A percentile compares a stretch with the other conserved stretches of the same genome.
phyloP scores from a whole-genome alignment of 768 basidiomycete genomes.

The Russula griseocarnosa region DNA sequence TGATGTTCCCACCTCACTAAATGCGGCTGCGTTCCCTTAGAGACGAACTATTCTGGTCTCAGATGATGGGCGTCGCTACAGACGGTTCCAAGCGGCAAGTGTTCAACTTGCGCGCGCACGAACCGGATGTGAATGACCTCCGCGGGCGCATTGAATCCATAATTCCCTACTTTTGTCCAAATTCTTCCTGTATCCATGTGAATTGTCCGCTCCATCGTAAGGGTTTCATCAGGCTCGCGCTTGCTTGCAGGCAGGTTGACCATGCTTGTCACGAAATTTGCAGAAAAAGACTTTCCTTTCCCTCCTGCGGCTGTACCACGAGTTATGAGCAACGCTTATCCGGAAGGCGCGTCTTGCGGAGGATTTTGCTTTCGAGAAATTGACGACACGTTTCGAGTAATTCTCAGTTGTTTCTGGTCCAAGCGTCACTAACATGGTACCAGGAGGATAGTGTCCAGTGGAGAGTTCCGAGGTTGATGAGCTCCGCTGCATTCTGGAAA shows the following conservation, averaged over 20 bases:
- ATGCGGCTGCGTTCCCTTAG: neutral
- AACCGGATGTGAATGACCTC: conserved; percentile 28
- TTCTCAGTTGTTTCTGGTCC: neutral
- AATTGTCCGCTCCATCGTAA: conserved; percentile 18
- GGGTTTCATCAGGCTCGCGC: neutral
- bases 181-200: conserved; percentile 23
- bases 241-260: neutral
- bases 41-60: conserved; percentile 19
- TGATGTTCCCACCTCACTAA: neutral
- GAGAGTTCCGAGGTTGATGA: conserved; percentile 15
- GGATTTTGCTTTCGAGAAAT: conserved; percentile 13
- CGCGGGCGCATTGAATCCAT: conserved; percentile 31
- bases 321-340: conserved; percentile 11
- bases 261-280: neutral
- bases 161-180: conserved; percentile 30
- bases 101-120: conserved; percentile 25
- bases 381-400: conserved; percentile 6
- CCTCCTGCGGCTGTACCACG: conserved; percentile 13
- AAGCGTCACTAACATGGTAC: neutral
- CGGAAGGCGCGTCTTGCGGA: conserved; percentile 8
- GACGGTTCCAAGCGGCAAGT: conserved; percentile 16
- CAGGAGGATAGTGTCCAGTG: conserved; percentile 13
- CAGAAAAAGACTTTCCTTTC: neutral
- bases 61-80: conserved; percentile 10
- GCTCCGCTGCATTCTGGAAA: conserved; percentile 21